Base-by-base conservation (phyloP, 2,329 filamentous ascomycete species). In the Nemania bipapillata region DNA sequence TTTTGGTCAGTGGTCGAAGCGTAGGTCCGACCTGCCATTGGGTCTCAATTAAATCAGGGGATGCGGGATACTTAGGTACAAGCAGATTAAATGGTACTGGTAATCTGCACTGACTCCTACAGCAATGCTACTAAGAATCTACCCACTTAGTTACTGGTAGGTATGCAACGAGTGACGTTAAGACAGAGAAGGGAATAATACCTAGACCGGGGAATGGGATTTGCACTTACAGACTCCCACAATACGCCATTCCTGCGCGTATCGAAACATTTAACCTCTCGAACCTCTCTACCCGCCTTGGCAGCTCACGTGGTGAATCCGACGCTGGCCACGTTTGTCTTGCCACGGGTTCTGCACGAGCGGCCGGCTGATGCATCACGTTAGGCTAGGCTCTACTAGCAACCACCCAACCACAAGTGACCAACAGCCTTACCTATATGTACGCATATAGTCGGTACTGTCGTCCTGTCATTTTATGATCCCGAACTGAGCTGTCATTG, bases 241-340 rank as follows among this genome's bases (percentile, higher is more conserved):
- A 17, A 40, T 40, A 40, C 37, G 12, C 12, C 8, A 12, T 37
- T 37, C 35, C 35, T 12, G 35, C 35, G 35, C 35, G 35, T 37
- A 37, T 37, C 17, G 40, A 45, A 45, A 45, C 40, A 45, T 45
- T 17, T n/a, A 45, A 20, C 8, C 40, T 45, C 17, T 17, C 17
- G 12, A 54, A 12, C 28, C 30, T 7, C 28, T 8, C 52, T 58
- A 49, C 15, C 58, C 47, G 50, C 50, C 42, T 66, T 66, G 17
- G 40, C 40, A 35, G 63, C 67, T 69, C 67, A 66, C 66, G 67
- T 69, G 67, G 63, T 52, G 42, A 63, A 63, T 37, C 63, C 37
- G 55, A 59, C 55, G 67, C 59, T 64, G 67, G 59, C 67, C 67
- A 69, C 67, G 68, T 68, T 70, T 61, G 32, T 53, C 22, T 35